Evolutionary conservation across 2,329 filamentous ascomycete species (phyloP).

Genomic region (Exutisphaerella laricina): DNA sequence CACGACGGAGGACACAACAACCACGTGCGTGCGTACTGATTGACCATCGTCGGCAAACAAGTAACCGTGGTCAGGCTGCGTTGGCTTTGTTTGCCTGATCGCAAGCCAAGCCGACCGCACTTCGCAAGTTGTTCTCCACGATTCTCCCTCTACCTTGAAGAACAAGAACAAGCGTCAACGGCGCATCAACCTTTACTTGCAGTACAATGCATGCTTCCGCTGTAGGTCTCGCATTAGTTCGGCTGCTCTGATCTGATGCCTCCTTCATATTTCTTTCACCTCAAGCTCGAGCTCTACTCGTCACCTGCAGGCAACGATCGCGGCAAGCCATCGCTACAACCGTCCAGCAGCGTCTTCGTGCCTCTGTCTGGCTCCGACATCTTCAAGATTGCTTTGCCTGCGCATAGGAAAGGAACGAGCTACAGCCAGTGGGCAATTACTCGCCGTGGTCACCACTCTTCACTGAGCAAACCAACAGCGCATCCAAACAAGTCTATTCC

Average conservation of each 20-base stretch:
- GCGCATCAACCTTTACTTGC: background rate
- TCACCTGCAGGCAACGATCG: constrained; percentile 24
- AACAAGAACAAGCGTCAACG: background rate
- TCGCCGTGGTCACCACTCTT: background rate
- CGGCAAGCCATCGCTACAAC: constrained; percentile 3
- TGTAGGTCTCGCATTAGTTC: constrained; percentile 11
- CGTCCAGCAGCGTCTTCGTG: constrained; percentile 28
- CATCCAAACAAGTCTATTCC: constrained; percentile 6
- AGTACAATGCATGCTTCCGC: constrained; percentile 5
- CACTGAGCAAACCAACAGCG: constrained; percentile 1
- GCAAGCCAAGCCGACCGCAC: no score
- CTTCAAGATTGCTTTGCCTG: constrained; percentile 42
- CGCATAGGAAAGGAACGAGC: constrained; percentile 39
- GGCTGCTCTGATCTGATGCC: constrained; percentile 34
- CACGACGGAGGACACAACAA: no score
- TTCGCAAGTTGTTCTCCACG: background rate
- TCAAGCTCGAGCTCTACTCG: constrained; percentile 55
- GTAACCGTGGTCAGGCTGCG: background rate
- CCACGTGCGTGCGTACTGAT: background rate
- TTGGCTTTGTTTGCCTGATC: background rate
- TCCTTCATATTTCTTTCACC: constrained; percentile 61
- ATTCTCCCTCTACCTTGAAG: background rate
- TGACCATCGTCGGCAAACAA: background rate
- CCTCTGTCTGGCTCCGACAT: constrained; percentile 42
- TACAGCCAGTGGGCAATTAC: constrained; percentile 19